Evolutionary conservation across 1,284 basidiomycete genomes (phyloP).

Genomic region (Cutaneotrichosporon arboriforme): DNA sequence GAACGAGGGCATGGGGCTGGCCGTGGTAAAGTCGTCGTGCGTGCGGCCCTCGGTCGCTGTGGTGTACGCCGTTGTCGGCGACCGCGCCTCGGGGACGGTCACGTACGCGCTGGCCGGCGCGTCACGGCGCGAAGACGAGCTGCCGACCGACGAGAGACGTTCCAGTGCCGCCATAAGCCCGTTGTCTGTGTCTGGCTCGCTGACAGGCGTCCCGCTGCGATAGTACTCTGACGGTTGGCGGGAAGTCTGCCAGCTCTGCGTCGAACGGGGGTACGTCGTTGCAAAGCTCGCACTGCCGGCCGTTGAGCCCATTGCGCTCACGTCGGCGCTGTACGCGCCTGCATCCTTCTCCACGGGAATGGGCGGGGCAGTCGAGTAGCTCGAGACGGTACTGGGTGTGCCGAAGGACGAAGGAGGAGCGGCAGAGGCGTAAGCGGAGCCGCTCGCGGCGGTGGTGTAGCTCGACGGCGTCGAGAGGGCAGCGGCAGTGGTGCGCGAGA

Average conservation of each 20-base stretch:
- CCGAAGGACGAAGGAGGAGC: neutral
- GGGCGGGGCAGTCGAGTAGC: neutral
- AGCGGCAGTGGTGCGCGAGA: too few species aligned
- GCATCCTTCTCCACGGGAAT: neutral
- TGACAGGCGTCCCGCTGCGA: constrained; percentile 28
- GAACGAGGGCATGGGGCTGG: constrained; percentile 3
- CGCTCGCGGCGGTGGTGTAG: too few species aligned
- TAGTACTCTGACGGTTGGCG: too few species aligned
- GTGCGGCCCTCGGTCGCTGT: neutral
- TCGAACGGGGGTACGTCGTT: too few species aligned
- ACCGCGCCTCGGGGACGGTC: neutral
- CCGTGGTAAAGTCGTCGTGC: neutral
- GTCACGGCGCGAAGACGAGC: neutral
- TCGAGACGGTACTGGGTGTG: neutral
- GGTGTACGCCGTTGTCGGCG: constrained; percentile 16
- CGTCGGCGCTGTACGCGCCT: too few species aligned
- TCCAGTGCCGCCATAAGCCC: constrained; percentile 36
- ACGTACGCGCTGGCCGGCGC: neutral
- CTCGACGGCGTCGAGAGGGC: too few species aligned
- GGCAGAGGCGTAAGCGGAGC: too few species aligned
- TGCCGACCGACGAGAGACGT: constrained; percentile 26
- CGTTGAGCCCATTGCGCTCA: too few species aligned
- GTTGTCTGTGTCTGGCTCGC: constrained; percentile 33
- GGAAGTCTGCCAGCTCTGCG: too few species aligned
- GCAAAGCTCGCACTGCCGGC: too few species aligned